Conservation (phyloP, 257 asterid species). For the Marsdenia floribunda region DNA sequence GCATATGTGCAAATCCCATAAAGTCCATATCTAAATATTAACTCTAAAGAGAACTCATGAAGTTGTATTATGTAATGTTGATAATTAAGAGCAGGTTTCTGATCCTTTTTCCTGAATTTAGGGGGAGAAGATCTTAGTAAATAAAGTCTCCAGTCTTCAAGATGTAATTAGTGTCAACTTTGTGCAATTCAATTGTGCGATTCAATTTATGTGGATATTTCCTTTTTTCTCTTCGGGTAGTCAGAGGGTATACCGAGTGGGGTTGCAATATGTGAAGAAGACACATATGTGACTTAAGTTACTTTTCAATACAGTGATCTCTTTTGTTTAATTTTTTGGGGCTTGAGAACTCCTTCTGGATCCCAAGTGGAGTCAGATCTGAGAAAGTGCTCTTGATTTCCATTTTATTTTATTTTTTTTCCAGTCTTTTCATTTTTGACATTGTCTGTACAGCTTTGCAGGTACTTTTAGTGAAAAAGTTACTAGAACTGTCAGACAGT, state of each 20-base stretch:
- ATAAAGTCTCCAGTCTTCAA: too few species aligned
- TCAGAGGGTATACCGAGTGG: background rate
- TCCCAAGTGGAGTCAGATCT: background rate
- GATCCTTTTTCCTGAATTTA: background rate
- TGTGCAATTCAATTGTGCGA: too few species aligned
- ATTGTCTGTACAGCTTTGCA: conserved; percentile 67
- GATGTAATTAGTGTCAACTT: background rate
- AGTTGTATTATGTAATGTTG: background rate
- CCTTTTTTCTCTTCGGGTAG: background rate
- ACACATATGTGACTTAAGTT: background rate
- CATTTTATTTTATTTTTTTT: background rate
- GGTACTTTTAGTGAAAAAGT: conserved; percentile 91
- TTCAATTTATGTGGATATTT: background rate
- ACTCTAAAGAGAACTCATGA: background rate
- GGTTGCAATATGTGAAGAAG: background rate
- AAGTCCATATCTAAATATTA: too few species aligned
- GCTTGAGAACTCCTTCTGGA: background rate
- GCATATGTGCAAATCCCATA: background rate
- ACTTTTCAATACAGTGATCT: background rate
- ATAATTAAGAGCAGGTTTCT: background rate
- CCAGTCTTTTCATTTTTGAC: conserved; percentile 23
- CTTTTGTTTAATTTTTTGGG: background rate
- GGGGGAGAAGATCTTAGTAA: background rate
- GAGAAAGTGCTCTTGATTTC: background rate
- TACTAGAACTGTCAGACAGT: conserved; percentile 80